Evolutionary conservation across 208 protist species (phyloP), one percentile per base, ranked within the genome.

Genomic region (Leishmania arabica): DNA sequence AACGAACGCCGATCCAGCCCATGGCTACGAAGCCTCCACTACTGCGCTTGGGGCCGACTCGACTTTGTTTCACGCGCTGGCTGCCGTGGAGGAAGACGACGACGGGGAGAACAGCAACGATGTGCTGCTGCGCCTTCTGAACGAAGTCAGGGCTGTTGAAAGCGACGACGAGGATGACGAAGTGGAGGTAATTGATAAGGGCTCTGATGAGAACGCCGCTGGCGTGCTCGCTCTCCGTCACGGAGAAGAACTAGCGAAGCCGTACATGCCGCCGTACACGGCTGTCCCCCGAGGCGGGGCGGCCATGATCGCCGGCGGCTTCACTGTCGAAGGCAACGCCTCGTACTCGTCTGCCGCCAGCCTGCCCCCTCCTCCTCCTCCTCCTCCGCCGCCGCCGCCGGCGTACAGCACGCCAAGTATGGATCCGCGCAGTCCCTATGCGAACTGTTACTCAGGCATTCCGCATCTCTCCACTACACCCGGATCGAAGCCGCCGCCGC

Each of bases 321-420:
- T 94, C 73, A 83, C 86, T 3, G 89, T 92, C 70, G 89, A 92
- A 72, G 87, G 89, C 60, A 82, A 85, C 54, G 68, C 77, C n/a
- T 86, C 84, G 42, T 75, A 80, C 75, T 82, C 74, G 45, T 86
- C 83, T 56, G 71, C 68, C 17, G 60, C 72, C 47, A 83, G 66
- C 84, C 80, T 84, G 31, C 74, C 56, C 49, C 82, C 27, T 80
- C 84, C 72, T 40, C 84, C 71, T 4, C 84, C 84, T 0, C 84
- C 84, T 24, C 83, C 83, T 2, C 82, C 79, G 24, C 80, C 86
- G 31, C 78, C 82, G 42, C 82, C 84, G 54, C 86, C 88, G 58
- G 79, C 74, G 40, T 83, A 84, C 71, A 86, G 81, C 73, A 84
- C 91, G 3, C 86, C 83, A 75, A 77, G 75, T 66, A 76, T 84